Base-by-base conservation (phyloP, 1,284 basidiomycete species). In the Agroathelia rolfsii region DNA sequence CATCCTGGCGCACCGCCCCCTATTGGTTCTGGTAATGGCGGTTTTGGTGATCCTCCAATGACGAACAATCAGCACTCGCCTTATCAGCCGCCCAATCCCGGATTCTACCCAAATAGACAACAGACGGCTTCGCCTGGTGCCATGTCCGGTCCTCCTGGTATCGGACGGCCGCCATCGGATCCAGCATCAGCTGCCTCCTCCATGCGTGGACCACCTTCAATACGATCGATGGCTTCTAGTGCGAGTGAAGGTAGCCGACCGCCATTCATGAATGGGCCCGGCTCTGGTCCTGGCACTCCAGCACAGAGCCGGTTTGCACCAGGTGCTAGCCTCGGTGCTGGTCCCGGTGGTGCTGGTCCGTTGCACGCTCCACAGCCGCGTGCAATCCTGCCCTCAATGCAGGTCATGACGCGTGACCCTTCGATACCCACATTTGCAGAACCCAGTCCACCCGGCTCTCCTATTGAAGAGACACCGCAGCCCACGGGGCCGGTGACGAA, bases 391-490 rank as follows among this genome's bases (percentile, higher is more conserved):
- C 80, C 81, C 6, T 81, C 79, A 9, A 65, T 70, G 19, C 66
- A 75, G 39, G 50, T 71, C 42, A 61, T 61, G 34, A 55, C 66
- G 36, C 66, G 69, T 29, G 59, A 62, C 10, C 53, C 66, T 13
- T 76, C 76, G 6, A 58, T 65, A 28, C 56, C 62, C 23, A 71
- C 72, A 0, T 72, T 75, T 44, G 66, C 72, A 30, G 78, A 81
- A 33, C 72, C 73, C 14, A 85, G 82, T 46, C 84, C 86, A 19
- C 84, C 86, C 1, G 65, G 68, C 27, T 88, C 84, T 4, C 86
- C 87, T 3, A 62, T 72, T 2, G 67, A 75, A 41, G 74, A 81
- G 48, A 55, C 57, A 10, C 58, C 55, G 19, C 59, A 45, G 33
- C 58, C 69, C 2, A 55, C 66, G 11, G 86, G 80, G 1, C 86